Evolutionary conservation across 2,329 filamentous ascomycete genomes (phyloP), one percentile per base, ranked within the genome.

Genomic region (Nothopassalora personata): DNA sequence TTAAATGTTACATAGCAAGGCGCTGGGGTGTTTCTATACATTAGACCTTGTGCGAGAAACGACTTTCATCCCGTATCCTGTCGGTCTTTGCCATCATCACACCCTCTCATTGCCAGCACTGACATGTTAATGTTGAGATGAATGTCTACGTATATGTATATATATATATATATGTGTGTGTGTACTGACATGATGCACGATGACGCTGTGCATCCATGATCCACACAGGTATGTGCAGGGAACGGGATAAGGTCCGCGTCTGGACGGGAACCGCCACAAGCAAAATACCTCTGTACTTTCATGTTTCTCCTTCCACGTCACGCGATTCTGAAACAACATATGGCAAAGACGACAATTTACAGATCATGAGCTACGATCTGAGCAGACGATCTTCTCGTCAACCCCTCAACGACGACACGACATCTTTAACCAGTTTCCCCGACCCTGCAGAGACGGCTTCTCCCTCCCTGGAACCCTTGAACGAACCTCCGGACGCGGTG

Each of bases 381-480:
- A 64, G 60, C 57, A 39, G 64, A 46, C 62, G 61, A 15, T 64
- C 62, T 47, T 62, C 58, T 54, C 57, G 63, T 34, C 58, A 57
- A 39, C 56, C 58, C n/a, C 60, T 63, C n/a, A 53, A 54, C 18
- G 66, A 70, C 45, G 66, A 69, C 54, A 64, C 64, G 8, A 64
- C 56, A 18, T 71, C 70, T 10, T 60, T 71, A 28, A 72, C 70
- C 13, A 67, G 61, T 19, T 72, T 72, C 56, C 70, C 70, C 7
- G 68, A 71, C 46, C 69, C 68, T 50, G 58, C 66, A 28, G 60
- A 60, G 43, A 62, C 60, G 57, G 53, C 61, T 18, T 54, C 54
- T 31, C 58, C 62, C 34, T 56, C 60, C 53, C 39, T 64, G 33
- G 55, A 62, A 54, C 57, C 60, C 50, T 43, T 58, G 53, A 50